Evolutionary conservation across 805 yeast genomes (phyloP).

Genomic region (Vanderwaltozyma verrucispora): DNA sequence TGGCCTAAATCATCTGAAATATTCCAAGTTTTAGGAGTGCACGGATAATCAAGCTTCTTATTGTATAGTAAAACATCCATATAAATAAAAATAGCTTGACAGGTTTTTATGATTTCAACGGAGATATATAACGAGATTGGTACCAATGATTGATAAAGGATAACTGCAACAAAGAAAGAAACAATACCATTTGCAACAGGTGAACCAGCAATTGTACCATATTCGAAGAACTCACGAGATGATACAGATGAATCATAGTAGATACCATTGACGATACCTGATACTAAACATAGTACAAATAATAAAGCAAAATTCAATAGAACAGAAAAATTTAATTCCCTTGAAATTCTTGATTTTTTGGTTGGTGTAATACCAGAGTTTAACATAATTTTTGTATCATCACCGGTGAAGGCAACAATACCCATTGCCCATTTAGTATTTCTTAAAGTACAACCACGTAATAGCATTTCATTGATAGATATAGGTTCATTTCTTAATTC

Average conservation of each 20-base stretch:
- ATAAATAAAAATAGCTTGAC: slow-evolving; percentile 71
- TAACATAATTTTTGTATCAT: slow-evolving; percentile 71
- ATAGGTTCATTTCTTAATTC: slow-evolving; percentile 45
- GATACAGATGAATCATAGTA: slow-evolving; percentile 38
- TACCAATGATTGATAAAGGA: slow-evolving; percentile 67
- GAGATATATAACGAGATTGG: slow-evolving; percentile 78
- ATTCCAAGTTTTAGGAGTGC: slow-evolving; percentile 78
- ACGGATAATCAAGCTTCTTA: slow-evolving; percentile 60
- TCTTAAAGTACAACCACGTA: slow-evolving; percentile 70
- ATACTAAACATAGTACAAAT: slow-evolving; percentile 55
- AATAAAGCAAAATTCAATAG: slow-evolving; percentile 52
- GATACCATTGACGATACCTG: slow-evolving; percentile 64
- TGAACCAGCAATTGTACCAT: slow-evolving; percentile 55
- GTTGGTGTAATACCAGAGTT: slow-evolving; percentile 75
- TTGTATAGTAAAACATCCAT: slow-evolving; percentile 68
- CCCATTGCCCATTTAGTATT: slow-evolving; percentile 82
- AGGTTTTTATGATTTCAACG: slow-evolving; percentile 71
- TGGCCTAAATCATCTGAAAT: slow-evolving; percentile 82
- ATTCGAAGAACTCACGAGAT: slow-evolving; percentile 59
- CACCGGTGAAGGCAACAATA: slow-evolving; percentile 65
- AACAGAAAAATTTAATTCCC: slow-evolving; percentile 64
- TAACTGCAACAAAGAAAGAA: slow-evolving; percentile 64
- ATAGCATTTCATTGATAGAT: slow-evolving; percentile 54
- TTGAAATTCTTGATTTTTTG: slow-evolving; percentile 61
- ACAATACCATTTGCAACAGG: slow-evolving; percentile 62